A percentile compares a stretch with the other conserved stretches of the same genome.
Evolutionary conservation across 1,139 yeast genomes (phyloP).

Genomic region (Zygosaccharomyces pseudobailii): DNA sequence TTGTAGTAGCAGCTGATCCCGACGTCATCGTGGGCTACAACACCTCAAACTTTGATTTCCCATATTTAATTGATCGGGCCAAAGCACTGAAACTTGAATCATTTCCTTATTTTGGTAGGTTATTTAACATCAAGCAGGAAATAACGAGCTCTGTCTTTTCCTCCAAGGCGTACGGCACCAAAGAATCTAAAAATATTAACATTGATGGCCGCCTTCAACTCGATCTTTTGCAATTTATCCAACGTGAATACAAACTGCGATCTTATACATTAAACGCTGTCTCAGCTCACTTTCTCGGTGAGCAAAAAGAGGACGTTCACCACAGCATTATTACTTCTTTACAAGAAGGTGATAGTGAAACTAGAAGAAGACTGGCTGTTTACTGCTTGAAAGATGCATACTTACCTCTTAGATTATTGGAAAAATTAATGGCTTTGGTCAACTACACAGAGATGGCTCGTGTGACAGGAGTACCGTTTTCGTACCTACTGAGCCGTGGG

Average conservation of each 20-base stretch:
- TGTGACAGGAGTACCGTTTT: constrained; percentile 97
- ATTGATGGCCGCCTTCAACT: constrained; percentile 95
- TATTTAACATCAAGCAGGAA: constrained; percentile 64
- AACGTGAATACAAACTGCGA: constrained; percentile 90
- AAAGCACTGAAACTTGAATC: constrained; percentile 57
- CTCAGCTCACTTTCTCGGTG: constrained; percentile 87
- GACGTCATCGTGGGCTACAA: constrained; percentile 97
- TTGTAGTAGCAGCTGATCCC: constrained; percentile 79
- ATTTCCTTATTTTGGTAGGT: constrained; percentile 86
- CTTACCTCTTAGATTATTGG: constrained; percentile 79
- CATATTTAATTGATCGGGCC: constrained; percentile 87
- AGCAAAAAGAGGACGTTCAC: constrained; percentile 97
- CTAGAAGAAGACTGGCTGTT: constrained; percentile 92
- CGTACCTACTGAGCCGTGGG: constrained; percentile 82
- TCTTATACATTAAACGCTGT: constrained; percentile 94
- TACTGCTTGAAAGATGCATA: constrained; percentile 97
- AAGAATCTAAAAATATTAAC: constrained; percentile 86
- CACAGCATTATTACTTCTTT: constrained; percentile 93
- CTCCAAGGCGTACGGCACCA: constrained; percentile 93
- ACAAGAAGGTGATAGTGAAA: constrained; percentile 87
- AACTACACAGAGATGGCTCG: constrained; percentile 99
- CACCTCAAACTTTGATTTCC: constrained; percentile 90
- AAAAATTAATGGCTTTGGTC: constrained; percentile 91
- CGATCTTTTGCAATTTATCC: constrained; percentile 87
- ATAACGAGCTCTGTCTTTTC: constrained; percentile 78